phyloP scores from a whole-genome alignment of 345 rosid genomes.

The Trapa bicornis region DNA sequence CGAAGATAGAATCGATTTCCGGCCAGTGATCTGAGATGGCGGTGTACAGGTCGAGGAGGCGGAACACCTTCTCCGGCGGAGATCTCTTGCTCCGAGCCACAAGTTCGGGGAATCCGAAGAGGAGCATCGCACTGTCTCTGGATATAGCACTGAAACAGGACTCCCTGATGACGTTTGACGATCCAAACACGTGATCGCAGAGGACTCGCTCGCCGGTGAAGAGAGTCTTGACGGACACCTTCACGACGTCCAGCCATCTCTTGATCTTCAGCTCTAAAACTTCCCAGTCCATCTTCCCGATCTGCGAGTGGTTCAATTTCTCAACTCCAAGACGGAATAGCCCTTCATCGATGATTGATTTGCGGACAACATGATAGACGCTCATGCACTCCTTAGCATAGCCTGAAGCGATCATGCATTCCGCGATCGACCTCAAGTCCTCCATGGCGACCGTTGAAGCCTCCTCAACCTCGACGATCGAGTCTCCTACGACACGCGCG shows the following conservation, averaged over 20 bases:
- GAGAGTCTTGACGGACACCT: slow-evolving; percentile 37
- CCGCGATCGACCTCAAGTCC: slow-evolving; percentile 58
- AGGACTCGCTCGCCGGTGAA: slow-evolving; percentile 52
- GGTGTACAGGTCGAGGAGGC: slow-evolving; percentile 42
- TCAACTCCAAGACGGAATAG: slow-evolving; percentile 51
- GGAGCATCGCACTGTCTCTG: slow-evolving; percentile 43
- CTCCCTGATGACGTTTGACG: slow-evolving; percentile 48
- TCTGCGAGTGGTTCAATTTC: slow-evolving; percentile 27
- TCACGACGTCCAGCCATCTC: slow-evolving; percentile 47
- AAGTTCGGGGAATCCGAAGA: slow-evolving; percentile 49
- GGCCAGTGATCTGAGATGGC: slow-evolving; percentile 30
- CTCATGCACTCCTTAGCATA: slow-evolving; percentile 53
- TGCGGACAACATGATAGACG: slow-evolving; percentile 40
- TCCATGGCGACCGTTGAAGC: slow-evolving; percentile 33
- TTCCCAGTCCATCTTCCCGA: slow-evolving; percentile 49
- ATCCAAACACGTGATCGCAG: slow-evolving; percentile 53
- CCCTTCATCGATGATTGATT: slow-evolving; percentile 65
- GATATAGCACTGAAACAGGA: slow-evolving; percentile 55
- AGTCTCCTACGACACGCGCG: slow-evolving; percentile 16
- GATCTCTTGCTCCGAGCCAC: slow-evolving; percentile 40
- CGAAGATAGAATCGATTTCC: slow-evolving; percentile 40
- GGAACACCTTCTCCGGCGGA: slow-evolving; percentile 38
- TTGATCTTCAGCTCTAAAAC: slow-evolving; percentile 36
- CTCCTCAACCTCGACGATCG: slow-evolving; percentile 38
- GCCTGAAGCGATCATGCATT: slow-evolving; percentile 72